Evolutionary conservation across 2,329 filamentous ascomycete species (phyloP).

Genomic region (Orbilia brochopaga): DNA sequence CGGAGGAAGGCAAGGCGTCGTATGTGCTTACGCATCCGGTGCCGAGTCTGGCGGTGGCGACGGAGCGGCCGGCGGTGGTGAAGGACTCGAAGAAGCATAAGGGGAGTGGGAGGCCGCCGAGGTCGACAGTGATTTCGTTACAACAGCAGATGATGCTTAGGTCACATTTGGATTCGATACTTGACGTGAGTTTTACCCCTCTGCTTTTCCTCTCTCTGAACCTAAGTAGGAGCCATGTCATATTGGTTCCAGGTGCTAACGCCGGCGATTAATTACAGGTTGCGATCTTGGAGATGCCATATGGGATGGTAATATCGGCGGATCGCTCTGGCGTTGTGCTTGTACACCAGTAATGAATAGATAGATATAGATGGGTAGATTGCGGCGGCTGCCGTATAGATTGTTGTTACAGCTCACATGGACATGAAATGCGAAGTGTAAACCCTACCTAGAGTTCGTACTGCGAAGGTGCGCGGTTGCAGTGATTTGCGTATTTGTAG

Average conservation of each 20-base stretch:
- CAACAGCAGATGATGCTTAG: constrained; percentile 86
- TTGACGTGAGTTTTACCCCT: constrained; percentile 67
- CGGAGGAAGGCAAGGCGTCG: constrained; percentile 73
- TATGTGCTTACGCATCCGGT: constrained; percentile 72
- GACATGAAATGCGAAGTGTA: constrained; percentile 1
- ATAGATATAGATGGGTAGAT: constrained; percentile 11
- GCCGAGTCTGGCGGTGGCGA: constrained; percentile 69
- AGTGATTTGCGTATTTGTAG: constrained; percentile 1
- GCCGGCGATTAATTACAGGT: constrained; percentile 43
- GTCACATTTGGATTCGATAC: constrained; percentile 84
- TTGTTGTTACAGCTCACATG: constrained; percentile 4
- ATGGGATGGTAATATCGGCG: constrained; percentile 88
- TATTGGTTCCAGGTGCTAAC: too few species aligned
- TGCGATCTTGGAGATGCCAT: constrained; percentile 84
- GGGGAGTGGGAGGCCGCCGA: constrained; percentile 63
- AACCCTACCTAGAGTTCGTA: not conserved
- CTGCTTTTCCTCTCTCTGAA: not conserved
- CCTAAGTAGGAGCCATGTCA: not conserved
- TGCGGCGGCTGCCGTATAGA: too few species aligned
- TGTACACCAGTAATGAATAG: constrained; percentile 68
- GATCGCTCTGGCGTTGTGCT: constrained; percentile 89
- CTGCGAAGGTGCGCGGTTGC: constrained; percentile 9
- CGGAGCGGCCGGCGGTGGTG: constrained; percentile 61
- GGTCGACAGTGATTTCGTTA: constrained; percentile 82
- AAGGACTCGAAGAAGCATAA: constrained; percentile 55